Conservation (phyloP, 129 eudicot species). For the Arctium lappa region DNA sequence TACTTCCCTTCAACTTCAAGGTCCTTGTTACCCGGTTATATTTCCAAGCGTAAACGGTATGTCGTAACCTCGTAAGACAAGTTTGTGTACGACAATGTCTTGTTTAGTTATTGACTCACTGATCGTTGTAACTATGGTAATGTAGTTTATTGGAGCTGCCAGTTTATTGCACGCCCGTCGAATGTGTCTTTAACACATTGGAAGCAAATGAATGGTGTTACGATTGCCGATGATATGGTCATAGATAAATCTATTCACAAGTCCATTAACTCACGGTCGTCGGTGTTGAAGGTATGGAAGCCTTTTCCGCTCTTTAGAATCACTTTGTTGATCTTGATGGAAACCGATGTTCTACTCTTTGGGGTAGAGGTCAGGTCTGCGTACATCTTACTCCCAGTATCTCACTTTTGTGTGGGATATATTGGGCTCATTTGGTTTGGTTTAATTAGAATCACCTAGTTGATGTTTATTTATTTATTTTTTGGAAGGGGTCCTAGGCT, state of each 20-base stretch:
- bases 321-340: background rate
- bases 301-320: background rate
- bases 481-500: no score
- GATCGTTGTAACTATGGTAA: background rate
- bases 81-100: constrained; percentile 3
- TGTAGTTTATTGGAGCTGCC: constrained; percentile 95
- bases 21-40: constrained; percentile 96
- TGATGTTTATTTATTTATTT: no score
- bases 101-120: background rate
- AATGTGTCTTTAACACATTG: constrained; percentile 80
- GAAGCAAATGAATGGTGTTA: constrained; percentile 88
- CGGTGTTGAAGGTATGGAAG: constrained; percentile 70
- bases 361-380: no score
- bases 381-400: no score
- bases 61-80: background rate
- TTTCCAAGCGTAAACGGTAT: constrained; percentile 96
- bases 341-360: background rate
- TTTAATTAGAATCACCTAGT: no score
- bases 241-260: constrained; percentile 83
- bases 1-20: constrained; percentile 89
- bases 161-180: constrained; percentile 82
- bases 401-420: no score
- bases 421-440: no score
- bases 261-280: constrained; percentile 67
- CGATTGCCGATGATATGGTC: constrained; percentile 54